Evolutionary conservation across 257 asterid species (phyloP).

Genomic region (Solanum sejunctum): DNA sequence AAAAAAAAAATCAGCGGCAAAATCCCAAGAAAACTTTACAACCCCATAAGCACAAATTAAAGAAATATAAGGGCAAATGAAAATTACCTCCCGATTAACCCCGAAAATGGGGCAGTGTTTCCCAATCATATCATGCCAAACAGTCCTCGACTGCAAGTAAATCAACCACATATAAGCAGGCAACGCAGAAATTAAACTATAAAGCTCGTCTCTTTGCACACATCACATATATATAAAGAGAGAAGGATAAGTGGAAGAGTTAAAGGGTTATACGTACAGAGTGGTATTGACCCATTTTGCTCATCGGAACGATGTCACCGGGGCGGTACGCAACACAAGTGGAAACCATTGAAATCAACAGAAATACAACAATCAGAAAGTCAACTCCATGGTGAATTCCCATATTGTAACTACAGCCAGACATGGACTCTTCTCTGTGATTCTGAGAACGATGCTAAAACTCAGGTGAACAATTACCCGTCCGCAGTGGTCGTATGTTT

Average conservation of each 20-base stretch:
- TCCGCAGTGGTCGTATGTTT: not conserved
- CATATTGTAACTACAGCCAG: constrained; percentile 12
- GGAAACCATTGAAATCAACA: constrained; percentile 20
- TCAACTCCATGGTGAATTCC: constrained; percentile 15
- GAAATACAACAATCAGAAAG: constrained; percentile 13
- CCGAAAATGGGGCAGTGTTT: constrained; percentile 83
- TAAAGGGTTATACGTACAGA: constrained; percentile 24
- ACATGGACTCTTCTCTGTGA: not conserved
- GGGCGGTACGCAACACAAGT: constrained; percentile 61
- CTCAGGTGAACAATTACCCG: not conserved
- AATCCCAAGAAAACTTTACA: not conserved
- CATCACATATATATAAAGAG: not conserved
- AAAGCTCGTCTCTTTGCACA: not conserved
- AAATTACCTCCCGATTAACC: constrained; percentile 86
- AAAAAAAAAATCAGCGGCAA: not conserved
- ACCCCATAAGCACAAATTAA: not conserved
- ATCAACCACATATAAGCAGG: not conserved
- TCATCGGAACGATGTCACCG: constrained; percentile 85
- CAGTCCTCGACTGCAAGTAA: constrained; percentile 62
- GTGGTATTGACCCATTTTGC: constrained; percentile 93
- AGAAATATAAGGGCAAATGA: not conserved
- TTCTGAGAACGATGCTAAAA: not conserved
- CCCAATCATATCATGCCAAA: constrained; percentile 97
- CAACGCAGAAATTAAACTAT: not conserved
- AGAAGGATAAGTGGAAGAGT: not conserved